Base-by-base conservation (phyloP, 1,284 basidiomycete species). In the Puccinia sorghi region DNA sequence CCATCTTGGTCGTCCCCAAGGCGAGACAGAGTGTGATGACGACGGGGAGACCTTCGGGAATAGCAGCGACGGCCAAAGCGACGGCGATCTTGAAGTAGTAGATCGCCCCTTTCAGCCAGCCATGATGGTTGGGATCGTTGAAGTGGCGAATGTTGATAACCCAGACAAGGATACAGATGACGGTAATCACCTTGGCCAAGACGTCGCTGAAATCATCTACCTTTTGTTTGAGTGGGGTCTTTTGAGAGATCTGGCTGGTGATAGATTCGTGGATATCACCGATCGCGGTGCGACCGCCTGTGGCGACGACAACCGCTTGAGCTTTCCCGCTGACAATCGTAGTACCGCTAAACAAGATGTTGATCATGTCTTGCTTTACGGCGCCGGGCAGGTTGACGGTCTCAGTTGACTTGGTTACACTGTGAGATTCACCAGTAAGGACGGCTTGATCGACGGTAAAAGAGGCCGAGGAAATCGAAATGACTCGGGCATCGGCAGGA, bases 61-160 rank as follows among this genome's bases (percentile, higher is more conserved):
- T 97, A 66, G 94, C 94, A 79, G 95, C 94, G 61, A 97, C 94
- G 20, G 95, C 94, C 50, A 97, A 87, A 3, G 95, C 93, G 63
- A 98, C 95, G 48, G 94, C 95, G 83, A 97, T 97, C 87, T 97
- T 97, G 88, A 97, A 93, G 86, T 97, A 97, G 85, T 97, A 97
- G 80, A 97, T 89, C 0, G 94, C 94, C 56, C 94, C 94, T 85
- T 94, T 93, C 82, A 97, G 87, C 79, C 87, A 90, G 77, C 94
- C 92, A 82, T 92, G 92, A 84, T 97, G 94, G 27, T 91, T 89
- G 13, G 94, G 93, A 83, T 97, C 94, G 88, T 89, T 90, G 85
- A 97, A 97, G 86, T 97, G 93, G 72, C 92, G 90, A 82, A 94
- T 88, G 86, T 97, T 97, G 86, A 97, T 91, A 80, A 97, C 87